These are phyloP conservation scores for Penicillium steckii DNA, from an alignment of 495 filamentous ascomycete species.

Conservation along the genomic window DNA sequence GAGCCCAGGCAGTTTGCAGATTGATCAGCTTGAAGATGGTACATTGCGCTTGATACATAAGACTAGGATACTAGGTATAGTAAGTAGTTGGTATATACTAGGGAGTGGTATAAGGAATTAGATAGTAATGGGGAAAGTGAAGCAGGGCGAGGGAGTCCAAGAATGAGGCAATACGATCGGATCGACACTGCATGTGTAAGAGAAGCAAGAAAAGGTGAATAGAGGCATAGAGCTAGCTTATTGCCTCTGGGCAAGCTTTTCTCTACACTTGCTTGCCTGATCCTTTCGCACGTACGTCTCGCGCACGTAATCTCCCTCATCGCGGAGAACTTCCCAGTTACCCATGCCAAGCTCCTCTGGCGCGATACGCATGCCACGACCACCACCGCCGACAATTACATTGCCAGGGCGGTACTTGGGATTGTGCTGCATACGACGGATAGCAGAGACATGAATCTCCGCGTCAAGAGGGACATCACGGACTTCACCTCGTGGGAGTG, in stretches of 20 bases:
- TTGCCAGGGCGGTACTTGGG: slow-evolving; percentile 74
- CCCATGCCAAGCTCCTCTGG: slow-evolving; percentile 64
- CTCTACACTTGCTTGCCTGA: slow-evolving; percentile 25
- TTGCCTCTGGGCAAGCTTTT: neutral
- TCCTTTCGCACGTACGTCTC: slow-evolving; percentile 56
- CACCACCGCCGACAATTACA: slow-evolving; percentile 76
- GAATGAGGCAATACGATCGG: too few relatives aligned
- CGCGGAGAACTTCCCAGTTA: slow-evolving; percentile 65
- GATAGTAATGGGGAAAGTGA: neutral
- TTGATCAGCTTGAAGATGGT: neutral
- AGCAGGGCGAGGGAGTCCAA: neutral
- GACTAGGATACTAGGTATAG: neutral
- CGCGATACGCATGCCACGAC: slow-evolving; percentile 63
- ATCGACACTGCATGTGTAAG: too few relatives aligned
- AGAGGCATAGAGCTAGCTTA: neutral
- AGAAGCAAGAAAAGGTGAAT: neutral
- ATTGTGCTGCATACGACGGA: slow-evolving; percentile 68
- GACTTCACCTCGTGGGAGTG: slow-evolving; percentile 75
- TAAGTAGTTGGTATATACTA: neutral
- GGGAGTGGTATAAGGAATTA: neutral
- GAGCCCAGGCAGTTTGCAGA: neutral
- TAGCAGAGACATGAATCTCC: slow-evolving; percentile 70
- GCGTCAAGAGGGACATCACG: slow-evolving; percentile 75
- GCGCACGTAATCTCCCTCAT: slow-evolving; percentile 64
- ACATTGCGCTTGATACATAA: slow-evolving; percentile 3